Evolutionary conservation across 1,139 yeast genomes (phyloP).

Genomic region (Debaryomycetaceae sp.): DNA sequence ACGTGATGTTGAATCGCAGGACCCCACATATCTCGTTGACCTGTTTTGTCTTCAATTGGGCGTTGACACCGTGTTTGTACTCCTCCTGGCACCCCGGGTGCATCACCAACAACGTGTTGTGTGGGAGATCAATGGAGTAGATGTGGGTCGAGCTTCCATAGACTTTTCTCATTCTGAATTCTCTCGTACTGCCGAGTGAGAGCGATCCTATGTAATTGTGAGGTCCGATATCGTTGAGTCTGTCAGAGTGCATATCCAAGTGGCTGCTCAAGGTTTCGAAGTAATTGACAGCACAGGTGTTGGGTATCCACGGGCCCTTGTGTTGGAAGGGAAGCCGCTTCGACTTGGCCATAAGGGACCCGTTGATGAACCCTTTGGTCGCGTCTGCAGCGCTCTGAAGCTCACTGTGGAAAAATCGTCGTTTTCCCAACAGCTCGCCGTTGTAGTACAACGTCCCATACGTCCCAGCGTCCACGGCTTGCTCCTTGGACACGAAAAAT

Average conservation of each 20-base stretch:
- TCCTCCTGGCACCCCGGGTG: conserved; percentile 75
- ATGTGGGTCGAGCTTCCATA: conserved; percentile 25
- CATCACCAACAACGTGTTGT: conserved; percentile 66
- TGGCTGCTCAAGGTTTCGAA: conserved; percentile 48
- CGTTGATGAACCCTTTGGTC: conserved; percentile 43
- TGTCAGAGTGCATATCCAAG: conserved; percentile 73
- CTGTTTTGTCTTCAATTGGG: conserved; percentile 25
- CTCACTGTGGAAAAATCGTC: conserved; percentile 30
- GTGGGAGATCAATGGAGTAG: conserved; percentile 56
- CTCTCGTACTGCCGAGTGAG: conserved; percentile 65
- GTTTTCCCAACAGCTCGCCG: conserved; percentile 23
- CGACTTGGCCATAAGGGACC: conserved; percentile 24
- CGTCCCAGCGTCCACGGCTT: conserved; percentile 6
- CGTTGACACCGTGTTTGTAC: conserved; percentile 51
- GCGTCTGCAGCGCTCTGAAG: conserved; percentile 36
- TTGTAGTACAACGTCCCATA: conserved; percentile 28
- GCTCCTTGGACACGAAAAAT: conserved; percentile 24
- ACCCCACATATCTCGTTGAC: conserved; percentile 49
- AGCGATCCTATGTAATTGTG: conserved; percentile 61
- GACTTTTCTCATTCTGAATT: conserved; percentile 51
- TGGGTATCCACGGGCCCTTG: conserved; percentile 42
- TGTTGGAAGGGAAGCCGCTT: conserved; percentile 22
- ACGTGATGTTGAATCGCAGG: conserved; percentile 60
- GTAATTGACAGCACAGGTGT: conserved; percentile 53
- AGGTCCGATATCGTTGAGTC: conserved; percentile 68